Conservation (phyloP, 768 basidiomycete species). For the Boletellus ananas region DNA sequence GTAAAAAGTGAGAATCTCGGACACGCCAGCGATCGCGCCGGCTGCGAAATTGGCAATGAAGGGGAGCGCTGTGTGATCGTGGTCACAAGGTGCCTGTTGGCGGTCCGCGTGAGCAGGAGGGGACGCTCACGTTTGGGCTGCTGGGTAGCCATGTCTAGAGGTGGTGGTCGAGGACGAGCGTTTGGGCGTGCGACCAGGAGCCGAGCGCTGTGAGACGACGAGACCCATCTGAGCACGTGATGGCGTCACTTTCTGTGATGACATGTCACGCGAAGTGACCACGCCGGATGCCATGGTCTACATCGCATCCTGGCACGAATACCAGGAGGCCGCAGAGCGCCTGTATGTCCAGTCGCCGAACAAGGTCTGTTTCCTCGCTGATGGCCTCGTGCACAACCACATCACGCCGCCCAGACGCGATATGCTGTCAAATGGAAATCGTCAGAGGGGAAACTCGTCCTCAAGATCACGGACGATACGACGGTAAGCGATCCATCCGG, state of each 20-base stretch:
- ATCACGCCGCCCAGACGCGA: constrained; percentile 54
- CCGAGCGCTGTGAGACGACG: too few species aligned
- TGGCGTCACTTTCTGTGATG: constrained; percentile 9
- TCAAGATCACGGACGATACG: constrained; percentile 91
- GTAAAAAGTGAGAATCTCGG: constrained; percentile 81
- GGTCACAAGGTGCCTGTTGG: too few species aligned
- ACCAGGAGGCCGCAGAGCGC: constrained; percentile 83
- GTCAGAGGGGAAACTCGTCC: constrained; percentile 79
- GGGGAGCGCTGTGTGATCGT: constrained; percentile 58
- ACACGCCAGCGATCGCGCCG: constrained; percentile 93
- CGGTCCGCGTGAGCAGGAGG: too few species aligned
- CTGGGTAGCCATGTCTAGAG: constrained; percentile 23
- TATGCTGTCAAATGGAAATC: constrained; percentile 92
- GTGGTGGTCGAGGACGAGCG: background rate
- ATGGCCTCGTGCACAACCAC: background rate
- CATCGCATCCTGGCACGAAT: constrained; percentile 87
- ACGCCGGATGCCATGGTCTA: constrained; percentile 52
- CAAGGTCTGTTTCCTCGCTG: constrained; percentile 46
- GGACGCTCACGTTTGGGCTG: constrained; percentile 31
- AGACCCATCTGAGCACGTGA: constrained; percentile 7
- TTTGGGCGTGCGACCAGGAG: too few species aligned
- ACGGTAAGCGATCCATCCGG: constrained; percentile 54
- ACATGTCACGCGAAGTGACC: constrained; percentile 10
- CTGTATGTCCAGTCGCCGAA: constrained; percentile 78
- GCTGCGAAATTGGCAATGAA: constrained; percentile 90